Evolutionary conservation across 192 early-diverging fungal genomes (phyloP), one percentile per base, ranked within the genome.

Genomic region (Umbelopsis vinacea): DNA sequence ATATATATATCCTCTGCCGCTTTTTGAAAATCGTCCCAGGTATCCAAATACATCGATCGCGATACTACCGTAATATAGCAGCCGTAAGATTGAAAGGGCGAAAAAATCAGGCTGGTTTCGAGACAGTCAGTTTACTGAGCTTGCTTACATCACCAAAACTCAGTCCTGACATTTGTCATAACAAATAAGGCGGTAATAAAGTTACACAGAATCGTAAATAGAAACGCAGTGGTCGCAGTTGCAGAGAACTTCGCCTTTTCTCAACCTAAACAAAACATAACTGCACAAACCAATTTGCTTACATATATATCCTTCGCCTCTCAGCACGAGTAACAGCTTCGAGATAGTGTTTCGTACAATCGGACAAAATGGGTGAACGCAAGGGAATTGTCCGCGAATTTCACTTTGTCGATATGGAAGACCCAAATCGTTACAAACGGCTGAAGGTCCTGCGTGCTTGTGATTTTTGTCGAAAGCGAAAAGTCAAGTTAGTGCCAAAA

Each of bases 1-100:
- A 70, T 40, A 74, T 93, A 93, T 40, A 93, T 81, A 22, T 91
- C 87, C 67, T 92, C 92, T 35, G 85, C 88, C 17, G 89, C 90
- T 66, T 87, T 85, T 79, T 93, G 88, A 72, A 89, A 93, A 40
- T 92, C 86, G 69, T 92, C 90, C 91, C 91, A 93, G 23, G 74
- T 75, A 14, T 84, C 84, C 54, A 93, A 86, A 79, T 92, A 92
- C 76, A 78, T 78, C 22, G 40, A 43, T 43, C 11, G 40, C 40
- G 40, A 43, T 2, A 12, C 40, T 43, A 43, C 6, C 8, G 40
- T 43, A 43, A 11, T 7, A 11, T 7, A 43, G 40, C 40, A 43
- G 15, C 48, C n/a, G 48, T 50, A 8, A 43, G 40, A 50, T 50
- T 50, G 48, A 50, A 50, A 50, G 48, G 9, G 19, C 48, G 48